Base-by-base conservation (phyloP, 345 rosid species). In the Salix dunnii region DNA sequence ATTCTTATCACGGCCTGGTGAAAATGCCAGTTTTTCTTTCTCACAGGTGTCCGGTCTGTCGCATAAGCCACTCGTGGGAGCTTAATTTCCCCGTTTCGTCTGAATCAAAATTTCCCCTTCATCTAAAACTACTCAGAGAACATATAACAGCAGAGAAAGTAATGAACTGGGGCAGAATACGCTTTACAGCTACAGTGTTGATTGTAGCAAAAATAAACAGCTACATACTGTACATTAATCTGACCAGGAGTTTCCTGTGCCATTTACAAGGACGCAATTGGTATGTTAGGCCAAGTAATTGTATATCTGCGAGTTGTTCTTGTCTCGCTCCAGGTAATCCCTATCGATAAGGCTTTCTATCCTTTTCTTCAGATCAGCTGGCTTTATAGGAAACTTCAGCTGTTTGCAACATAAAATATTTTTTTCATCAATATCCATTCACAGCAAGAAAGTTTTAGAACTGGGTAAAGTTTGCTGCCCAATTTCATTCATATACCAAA, bases 261-360 rank as follows among this genome's bases (percentile, higher is more conserved):
- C 85, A 64, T 76, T 73, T 77, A 77, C 76, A 74, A 68, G 51
- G 61, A 48, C 67, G 67, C 31, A 12, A 14, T 46, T 31, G 6
- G 43, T 18, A 70, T 40, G 68, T 68, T 82, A 91, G 16, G 98
- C 99, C 77, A 96, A 84, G 89, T 96, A 96, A 82, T 93, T 96
- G 89, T 96, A 96, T 81, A 96, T 88, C 79, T 93, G 99, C 36
- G 97, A 97, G 84, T 96, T 96, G 91, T 76, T 96, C 89, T 92
- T 93, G 89, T 96, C 99, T 78, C 99, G 86, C 90, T 96, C 99
- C 83, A 96, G 86, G 89, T 96, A 96, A 82, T 96, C 99, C 82
- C 99, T 76, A 82, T 96, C 99, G 9, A 96, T 96, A 43, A 96
- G 88, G 82, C 97, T 91, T 82, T 93, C 99, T 30, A 96, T 93